Evolutionary conservation across 768 basidiomycete genomes (phyloP).

Genomic region (Pulveroboletus ravenelii): DNA sequence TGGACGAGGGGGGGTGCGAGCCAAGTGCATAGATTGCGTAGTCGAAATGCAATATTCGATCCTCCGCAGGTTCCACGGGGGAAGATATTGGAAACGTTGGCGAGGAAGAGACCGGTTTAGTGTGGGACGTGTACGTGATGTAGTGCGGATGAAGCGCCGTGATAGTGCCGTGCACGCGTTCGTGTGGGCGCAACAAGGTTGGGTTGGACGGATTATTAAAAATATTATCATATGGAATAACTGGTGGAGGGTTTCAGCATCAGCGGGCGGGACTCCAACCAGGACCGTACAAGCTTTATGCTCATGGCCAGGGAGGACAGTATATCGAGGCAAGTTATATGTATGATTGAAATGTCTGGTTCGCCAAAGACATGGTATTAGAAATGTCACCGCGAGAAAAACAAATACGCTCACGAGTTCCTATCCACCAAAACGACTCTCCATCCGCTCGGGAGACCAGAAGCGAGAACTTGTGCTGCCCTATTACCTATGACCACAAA

Average conservation of each 20-base stretch:
- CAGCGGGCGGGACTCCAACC: too few relatives aligned
- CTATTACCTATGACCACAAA: slow-evolving; percentile 36
- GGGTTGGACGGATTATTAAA: slow-evolving; percentile 29
- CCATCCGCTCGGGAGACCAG: slow-evolving; percentile 47
- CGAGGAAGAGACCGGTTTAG: background rate
- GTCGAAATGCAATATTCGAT: slow-evolving; percentile 42
- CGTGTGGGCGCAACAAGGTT: slow-evolving; percentile 17
- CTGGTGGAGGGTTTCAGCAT: slow-evolving; percentile 15
- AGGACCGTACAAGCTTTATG: slow-evolving; percentile 56
- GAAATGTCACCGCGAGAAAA: background rate
- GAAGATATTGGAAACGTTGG: background rate
- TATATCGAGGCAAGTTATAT: slow-evolving; percentile 55
- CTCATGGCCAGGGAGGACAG: slow-evolving; percentile 56
- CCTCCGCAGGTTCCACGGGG: background rate
- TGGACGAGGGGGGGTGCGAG: slow-evolving; percentile 48
- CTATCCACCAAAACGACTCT: slow-evolving; percentile 54
- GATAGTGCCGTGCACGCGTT: slow-evolving; percentile 44
- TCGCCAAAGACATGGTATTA: background rate
- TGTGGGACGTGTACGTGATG: slow-evolving; percentile 27
- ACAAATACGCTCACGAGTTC: slow-evolving; percentile 44
- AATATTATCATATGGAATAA: slow-evolving; percentile 53
- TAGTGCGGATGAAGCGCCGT: slow-evolving; percentile 35
- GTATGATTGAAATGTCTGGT: slow-evolving; percentile 50
- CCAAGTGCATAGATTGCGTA: slow-evolving; percentile 61
- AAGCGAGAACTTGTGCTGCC: slow-evolving; percentile 46